Base-by-base conservation (phyloP, 2,329 filamentous ascomycete genomes). In the Neofusicoccum parvum region DNA sequence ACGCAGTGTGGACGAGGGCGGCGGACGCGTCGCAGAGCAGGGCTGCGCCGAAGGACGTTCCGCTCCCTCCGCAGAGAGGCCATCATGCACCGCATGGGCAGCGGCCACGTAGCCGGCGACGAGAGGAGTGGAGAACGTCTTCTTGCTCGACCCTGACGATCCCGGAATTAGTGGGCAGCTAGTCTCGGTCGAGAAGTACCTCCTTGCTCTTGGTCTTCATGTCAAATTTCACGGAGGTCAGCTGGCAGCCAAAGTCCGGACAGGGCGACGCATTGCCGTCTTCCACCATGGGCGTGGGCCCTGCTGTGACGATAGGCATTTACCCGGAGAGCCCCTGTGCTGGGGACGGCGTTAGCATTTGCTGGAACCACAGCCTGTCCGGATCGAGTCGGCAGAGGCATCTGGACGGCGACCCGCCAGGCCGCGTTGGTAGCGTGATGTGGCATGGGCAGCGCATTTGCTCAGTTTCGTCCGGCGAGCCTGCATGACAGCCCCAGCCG, bases 101-200 rank as follows among this genome's bases (percentile, higher is more conserved):
- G 20, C 54, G 11, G 39, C 54, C 39, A 45, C 54, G 54, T 59
- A 59, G 36, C 17, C 37, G 53, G 37, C 53, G 37, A 15, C 5
- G 36, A 14, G 14, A 23, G 27, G 23, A 15, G 56, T 48, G 43
- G 56, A 46, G 56, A 45, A 34, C 10, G 32, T 32, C 15, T 36
- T 46, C 14, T n/a, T 37, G 23, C 20, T 45, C 9, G 43, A 23
- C 56, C 56, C 56, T 48, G 56, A 60, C 56, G 56, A 60, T 60
- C 56, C 54, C 56, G 56, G 56, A 12, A 27, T 48, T 60, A 48
- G 56, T 37, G 32, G 48, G 56, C 56, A n/a, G 56, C 56, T 60
- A 60, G 56, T 48, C 56, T 48, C 27, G 27, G 56, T 32, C 10
- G 23, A 60, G 56, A 60, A 60, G 27, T 48, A 60, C 37, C 41